Percentiles rank a stretch among this genome's conserved stretches.
Evolutionary conservation across 441 rosid species (phyloP).

Genomic region (Erodium moschatum): DNA sequence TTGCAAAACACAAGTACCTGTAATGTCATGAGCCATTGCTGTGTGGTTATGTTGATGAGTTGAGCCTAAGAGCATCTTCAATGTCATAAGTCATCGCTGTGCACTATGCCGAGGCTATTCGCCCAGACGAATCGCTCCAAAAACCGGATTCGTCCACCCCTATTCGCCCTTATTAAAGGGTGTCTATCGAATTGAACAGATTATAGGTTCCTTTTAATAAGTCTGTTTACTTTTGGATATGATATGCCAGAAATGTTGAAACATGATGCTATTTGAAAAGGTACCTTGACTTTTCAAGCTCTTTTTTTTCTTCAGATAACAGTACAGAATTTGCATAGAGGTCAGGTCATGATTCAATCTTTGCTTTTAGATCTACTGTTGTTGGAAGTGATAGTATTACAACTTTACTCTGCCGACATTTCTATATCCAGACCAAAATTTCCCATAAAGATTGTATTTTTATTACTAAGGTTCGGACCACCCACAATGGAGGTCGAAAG

Average conservation of each 20-base stretch:
- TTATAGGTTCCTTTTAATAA: constrained; percentile 14
- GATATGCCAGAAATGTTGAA: constrained; percentile 28
- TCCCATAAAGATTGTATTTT: constrained; percentile 18
- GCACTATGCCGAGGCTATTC: too few species aligned
- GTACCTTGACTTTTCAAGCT: constrained; percentile 25
- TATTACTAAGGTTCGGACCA: too few species aligned
- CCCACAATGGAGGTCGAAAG: too few species aligned
- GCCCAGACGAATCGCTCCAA: too few species aligned
- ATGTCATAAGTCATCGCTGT: too few species aligned
- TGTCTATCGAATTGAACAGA: neutral
- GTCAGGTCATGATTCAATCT: too few species aligned
- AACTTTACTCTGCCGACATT: too few species aligned
- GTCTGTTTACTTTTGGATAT: constrained; percentile 12
- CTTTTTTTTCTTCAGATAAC: neutral
- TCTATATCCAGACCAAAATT: constrained; percentile 15
- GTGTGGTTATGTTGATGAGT: neutral
- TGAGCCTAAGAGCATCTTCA: neutral
- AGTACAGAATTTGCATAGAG: constrained; percentile 5
- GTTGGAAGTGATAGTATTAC: too few species aligned
- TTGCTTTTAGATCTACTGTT: too few species aligned
- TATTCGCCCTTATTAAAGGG: neutral
- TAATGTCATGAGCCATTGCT: neutral
- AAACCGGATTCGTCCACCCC: too few species aligned
- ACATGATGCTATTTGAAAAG: constrained; percentile 20
- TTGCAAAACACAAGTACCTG: neutral